Base-by-base conservation (phyloP, 2,329 filamentous ascomycete species). In the Hortaea sp. region DNA sequence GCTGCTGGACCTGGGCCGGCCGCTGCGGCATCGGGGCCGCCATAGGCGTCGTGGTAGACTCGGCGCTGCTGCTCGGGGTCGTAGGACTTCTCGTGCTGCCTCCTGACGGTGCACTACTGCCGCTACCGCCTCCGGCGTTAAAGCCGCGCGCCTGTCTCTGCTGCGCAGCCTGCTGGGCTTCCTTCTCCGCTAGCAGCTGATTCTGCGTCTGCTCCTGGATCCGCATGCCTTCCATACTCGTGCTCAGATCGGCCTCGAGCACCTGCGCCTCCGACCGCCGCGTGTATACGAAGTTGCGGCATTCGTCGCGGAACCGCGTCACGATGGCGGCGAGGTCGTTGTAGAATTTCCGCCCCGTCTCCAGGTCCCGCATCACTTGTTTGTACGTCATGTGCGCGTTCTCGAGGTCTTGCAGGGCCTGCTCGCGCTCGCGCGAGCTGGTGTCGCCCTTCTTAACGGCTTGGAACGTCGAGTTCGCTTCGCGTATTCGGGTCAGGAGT, bases 331-430 rank as follows among this genome's bases (percentile, higher is more conserved):
- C 86, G 4, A 98, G 75, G 60, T 97, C 89, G 56, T 98, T 98
- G 70, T 97, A 98, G 63, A 98, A 98, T 63, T 92, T 95, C 44
- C 90, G 76, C 0, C 88, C 92, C 0, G 85, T 86, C 54, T 97
- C 90, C 2, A 95, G 75, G 61, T 97, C 95, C 53, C 79, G 86
- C 47, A 95, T 81, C 47, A 97, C 87, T 64, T 98, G 90, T 68
- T 95, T 95, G 71, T 97, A 97, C 67, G 90, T 94, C 66, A 88
- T 81, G 63, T 94, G 97, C 0, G 88, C 90, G 53, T 85, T 88
- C 64, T 97, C 90, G 7, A 98, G 72, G 51, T 78, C 81, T 66
- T 98, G 92, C 42, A 98, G 69, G 0, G 88, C 88, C 55, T 84
- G 78, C 63, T 97, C 90, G 10, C 92, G 80, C 60, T 94, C 88